A percentile compares a stretch with the other conserved stretches of the same genome.
phyloP scores from a whole-genome alignment of 176 grass and related monocot genomes.

The Chloris gayana region DNA sequence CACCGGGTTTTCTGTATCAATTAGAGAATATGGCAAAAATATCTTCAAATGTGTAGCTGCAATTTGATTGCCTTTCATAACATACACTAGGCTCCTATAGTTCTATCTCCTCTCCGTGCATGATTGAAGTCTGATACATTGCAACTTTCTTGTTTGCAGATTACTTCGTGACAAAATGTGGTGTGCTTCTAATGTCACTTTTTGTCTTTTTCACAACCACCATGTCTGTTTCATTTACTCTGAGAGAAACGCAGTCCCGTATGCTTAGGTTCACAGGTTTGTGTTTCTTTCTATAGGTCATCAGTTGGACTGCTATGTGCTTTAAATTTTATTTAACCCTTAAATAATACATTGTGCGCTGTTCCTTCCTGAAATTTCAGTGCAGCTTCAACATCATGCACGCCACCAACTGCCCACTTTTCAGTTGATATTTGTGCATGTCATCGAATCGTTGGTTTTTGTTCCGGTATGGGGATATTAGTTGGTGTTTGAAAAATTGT shows the following conservation, averaged over 20 bases:
- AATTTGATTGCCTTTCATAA: constrained; percentile 18
- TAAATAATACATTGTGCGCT: constrained; percentile 16
- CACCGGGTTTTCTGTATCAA: neutral
- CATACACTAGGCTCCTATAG: constrained; percentile 20
- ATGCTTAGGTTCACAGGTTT: constrained; percentile 99
- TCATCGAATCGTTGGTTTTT: constrained; percentile 98
- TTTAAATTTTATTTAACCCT: constrained; percentile 8
- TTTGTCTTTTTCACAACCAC: constrained; percentile 99
- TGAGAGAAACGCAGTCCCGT: constrained; percentile 96
- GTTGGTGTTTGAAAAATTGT: constrained; percentile 25
- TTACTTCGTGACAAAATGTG: constrained; percentile 97
- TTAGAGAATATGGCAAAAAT: constrained; percentile 13
- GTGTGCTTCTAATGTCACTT: constrained; percentile 96
- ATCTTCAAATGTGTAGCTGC: neutral
- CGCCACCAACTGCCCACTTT: constrained; percentile 92
- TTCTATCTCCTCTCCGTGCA: constrained; percentile 24
- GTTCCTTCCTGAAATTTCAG: constrained; percentile 62
- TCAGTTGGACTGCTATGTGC: constrained; percentile 21
- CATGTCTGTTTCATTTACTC: constrained; percentile 99
- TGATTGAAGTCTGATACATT: constrained; percentile 45
- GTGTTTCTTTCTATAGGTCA: constrained; percentile 37
- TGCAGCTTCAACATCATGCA: constrained; percentile 99
- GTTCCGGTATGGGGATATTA: constrained; percentile 74
- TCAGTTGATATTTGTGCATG: constrained; percentile 98
- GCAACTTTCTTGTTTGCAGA: constrained; percentile 58